Conservation (phyloP, 1,284 basidiomycete genomes). For the Cystobasidiaceae sp. region DNA sequence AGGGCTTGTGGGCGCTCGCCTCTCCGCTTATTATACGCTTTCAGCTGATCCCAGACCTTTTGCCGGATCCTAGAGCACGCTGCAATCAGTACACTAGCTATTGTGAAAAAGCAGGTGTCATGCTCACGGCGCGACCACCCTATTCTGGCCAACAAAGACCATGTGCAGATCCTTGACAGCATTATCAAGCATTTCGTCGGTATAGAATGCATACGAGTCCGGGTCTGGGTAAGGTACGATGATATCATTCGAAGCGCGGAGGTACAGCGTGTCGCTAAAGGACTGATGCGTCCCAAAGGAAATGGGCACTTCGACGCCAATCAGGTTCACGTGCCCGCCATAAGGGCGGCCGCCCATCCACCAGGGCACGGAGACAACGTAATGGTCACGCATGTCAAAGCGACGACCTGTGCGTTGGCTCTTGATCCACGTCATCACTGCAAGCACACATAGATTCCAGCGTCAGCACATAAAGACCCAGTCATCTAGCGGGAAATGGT, state of each 20-base stretch:
- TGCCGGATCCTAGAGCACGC: not conserved
- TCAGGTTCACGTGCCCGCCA: conserved; percentile 18
- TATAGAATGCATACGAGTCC: conserved; percentile 18
- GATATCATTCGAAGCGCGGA: conserved; percentile 17
- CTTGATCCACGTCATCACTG: conserved; percentile 23
- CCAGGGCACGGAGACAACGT: conserved; percentile 18
- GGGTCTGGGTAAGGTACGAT: conserved; percentile 27
- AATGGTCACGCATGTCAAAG: conserved; percentile 17
- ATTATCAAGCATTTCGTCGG: conserved; percentile 23
- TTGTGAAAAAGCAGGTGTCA: not conserved
- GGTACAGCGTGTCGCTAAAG: conserved; percentile 10
- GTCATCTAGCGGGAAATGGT: not conserved
- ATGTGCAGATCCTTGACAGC: conserved; percentile 6
- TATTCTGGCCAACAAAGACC: conserved; percentile 22
- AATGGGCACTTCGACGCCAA: conserved; percentile 23
- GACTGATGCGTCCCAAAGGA: conserved; percentile 7
- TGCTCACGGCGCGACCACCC: conserved; percentile 18
- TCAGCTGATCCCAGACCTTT: conserved; percentile 18
- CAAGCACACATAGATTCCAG: not conserved
- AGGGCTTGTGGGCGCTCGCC: conserved; percentile 7
- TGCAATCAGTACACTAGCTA: not conserved
- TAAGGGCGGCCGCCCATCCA: conserved; percentile 17
- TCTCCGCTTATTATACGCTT: conserved; percentile 16
- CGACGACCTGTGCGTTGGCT: conserved; percentile 8
- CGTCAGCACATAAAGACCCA: not conserved